Percentiles rank a stretch among this genome's conserved stretches.
Evolutionary conservation across 257 asterid genomes (phyloP).

Genomic region (Primulina tabacum): DNA sequence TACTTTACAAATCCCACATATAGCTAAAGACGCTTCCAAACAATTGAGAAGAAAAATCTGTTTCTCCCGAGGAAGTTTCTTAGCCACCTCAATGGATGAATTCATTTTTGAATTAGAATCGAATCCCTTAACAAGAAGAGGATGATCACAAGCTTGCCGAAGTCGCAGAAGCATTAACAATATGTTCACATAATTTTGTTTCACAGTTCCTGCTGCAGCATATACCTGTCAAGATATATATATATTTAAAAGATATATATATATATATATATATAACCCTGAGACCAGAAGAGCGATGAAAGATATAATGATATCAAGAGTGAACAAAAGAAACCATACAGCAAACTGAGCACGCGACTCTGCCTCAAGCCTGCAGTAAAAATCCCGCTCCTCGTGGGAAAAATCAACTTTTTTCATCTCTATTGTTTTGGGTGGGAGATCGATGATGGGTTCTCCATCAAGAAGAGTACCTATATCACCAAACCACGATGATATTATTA

Average conservation of each 20-base stretch:
- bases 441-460: slow-evolving; percentile 91
- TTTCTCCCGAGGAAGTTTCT: slow-evolving; percentile 74
- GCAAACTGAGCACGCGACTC: slow-evolving; percentile 96
- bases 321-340: slow-evolving; percentile 46
- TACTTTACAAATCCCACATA: slow-evolving; percentile 91
- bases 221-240: slow-evolving; percentile 59
- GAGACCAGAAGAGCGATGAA: slow-evolving; percentile 16
- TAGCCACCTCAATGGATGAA: slow-evolving; percentile 75
- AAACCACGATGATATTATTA: slow-evolving; percentile 22
- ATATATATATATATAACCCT: slow-evolving; percentile 17
- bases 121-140: slow-evolving; percentile 84
- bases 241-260: no score
- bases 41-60: slow-evolving; percentile 62
- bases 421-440: slow-evolving; percentile 78
- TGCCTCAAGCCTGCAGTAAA: slow-evolving; percentile 84
- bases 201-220: slow-evolving; percentile 95
- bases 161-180: slow-evolving; percentile 92
- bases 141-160: slow-evolving; percentile 99
- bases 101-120: slow-evolving; percentile 47
- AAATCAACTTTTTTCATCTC: slow-evolving; percentile 76
- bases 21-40: slow-evolving; percentile 79
- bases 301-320: slow-evolving; percentile 21
- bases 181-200: slow-evolving; percentile 90
- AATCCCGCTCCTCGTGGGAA: slow-evolving; percentile 75
- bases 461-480: slow-evolving; percentile 57